Base-by-base conservation (phyloP, 495 filamentous ascomycete genomes). In the Terfezia claveryi region DNA sequence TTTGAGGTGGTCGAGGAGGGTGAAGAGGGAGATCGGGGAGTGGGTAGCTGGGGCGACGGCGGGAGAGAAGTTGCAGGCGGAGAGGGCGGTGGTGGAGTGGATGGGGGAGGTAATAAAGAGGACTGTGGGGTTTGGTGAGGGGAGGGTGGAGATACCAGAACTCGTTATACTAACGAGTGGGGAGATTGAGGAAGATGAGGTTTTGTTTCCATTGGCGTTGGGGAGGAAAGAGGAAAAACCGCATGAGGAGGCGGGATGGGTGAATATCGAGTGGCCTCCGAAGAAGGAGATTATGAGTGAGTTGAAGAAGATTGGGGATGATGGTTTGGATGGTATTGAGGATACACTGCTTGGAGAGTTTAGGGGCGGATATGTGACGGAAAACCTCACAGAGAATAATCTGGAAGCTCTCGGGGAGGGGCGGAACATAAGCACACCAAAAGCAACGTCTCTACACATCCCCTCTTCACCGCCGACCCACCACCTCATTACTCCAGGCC, bases 1-100 rank as follows among this genome's bases (percentile, higher is more conserved):
- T 8, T 52, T 72, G 10, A 36, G 38, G 14, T 73, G 72, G 71
- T 68, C 68, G 14, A 56, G 64, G 23, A 58, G 51, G 32, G 61
- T 57, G 36, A 52, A 56, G 14, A 38, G 37, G 1, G 59, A 69
- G 17, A 65, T 68, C 8, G 54, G 49, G 23, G 27, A 65, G 50
- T 64, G 54, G 38, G 53, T 32, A 2, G 7, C 7, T 32, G 27
- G 27, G 27, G 27, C 27, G 27, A 7, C 27, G 27, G 27, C 27
- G 27, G 27, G 27, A 2, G 27, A 32, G 27, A 32, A 32, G 27
- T 5, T 32, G 27, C 27, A 5, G 27, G 20, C 41, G 56, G 23
- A 51, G 57, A 36, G 44, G 56, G 12, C 63, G 53, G 32, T 46
- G 50, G 10, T 32, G 27, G 27, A 32, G 27, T 32, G 27, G 27